Conservation (phyloP, 1,284 basidiomycete genomes). For the Rhodotorula mucilaginosa region DNA sequence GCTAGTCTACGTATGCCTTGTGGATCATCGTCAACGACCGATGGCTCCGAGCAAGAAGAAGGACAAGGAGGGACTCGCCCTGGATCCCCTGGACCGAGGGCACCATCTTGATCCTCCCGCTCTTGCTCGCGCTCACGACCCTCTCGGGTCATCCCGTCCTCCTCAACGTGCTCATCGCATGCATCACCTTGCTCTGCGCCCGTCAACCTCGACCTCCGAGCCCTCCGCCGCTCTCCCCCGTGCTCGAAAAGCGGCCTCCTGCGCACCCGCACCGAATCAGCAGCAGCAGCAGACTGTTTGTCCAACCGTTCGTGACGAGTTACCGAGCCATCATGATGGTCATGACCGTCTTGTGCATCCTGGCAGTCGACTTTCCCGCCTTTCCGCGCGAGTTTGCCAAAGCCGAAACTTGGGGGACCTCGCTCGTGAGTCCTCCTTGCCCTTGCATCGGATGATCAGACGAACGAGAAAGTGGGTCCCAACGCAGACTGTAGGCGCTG, state of each 20-base stretch:
- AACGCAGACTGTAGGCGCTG: too few species aligned
- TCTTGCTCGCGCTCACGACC: constrained; percentile 74
- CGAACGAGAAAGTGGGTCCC: too few species aligned
- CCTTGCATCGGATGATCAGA: too few species aligned
- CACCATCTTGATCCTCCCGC: constrained; percentile 65
- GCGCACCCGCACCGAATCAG: neutral
- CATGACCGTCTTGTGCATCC: constrained; percentile 83
- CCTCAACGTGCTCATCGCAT: constrained; percentile 57
- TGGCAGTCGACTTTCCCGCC: constrained; percentile 92
- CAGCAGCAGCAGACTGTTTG: constrained; percentile 24
- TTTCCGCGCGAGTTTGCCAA: constrained; percentile 88
- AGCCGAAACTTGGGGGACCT: constrained; percentile 91
- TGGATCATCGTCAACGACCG: constrained; percentile 60
- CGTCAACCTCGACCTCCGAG: constrained; percentile 3
- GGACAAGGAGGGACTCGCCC: neutral
- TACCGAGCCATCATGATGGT: constrained; percentile 96
- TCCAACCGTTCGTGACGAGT: constrained; percentile 66
- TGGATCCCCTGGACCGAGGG: constrained; percentile 57
- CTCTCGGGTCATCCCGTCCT: constrained; percentile 61
- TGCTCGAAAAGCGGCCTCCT: neutral
- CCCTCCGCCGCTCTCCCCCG: constrained; percentile 23
- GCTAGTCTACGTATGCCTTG: constrained; percentile 67
- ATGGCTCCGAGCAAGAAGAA: constrained; percentile 47
- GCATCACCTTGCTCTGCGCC: constrained; percentile 13
- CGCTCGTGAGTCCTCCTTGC: constrained; percentile 61